phyloP scores from a whole-genome alignment of 2,329 filamentous ascomycete species.

The Colletotrichum orchidophilum region DNA sequence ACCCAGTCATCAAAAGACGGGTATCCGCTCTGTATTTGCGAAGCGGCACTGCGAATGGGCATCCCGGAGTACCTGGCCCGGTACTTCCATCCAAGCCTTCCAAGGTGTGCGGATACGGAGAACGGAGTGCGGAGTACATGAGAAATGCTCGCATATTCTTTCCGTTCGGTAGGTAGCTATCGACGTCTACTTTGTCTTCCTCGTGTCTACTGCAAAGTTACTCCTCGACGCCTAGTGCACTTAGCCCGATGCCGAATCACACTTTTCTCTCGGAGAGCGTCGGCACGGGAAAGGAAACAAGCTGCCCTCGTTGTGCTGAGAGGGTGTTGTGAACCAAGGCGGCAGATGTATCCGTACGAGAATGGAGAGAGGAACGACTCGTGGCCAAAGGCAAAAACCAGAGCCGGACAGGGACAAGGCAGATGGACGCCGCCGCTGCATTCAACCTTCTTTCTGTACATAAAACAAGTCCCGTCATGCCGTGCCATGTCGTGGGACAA shows the following conservation, averaged over 20 bases:
- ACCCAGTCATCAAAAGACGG: not conserved
- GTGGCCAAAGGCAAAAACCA: not conserved
- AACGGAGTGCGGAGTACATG: not conserved
- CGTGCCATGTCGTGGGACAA: not conserved
- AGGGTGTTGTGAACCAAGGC: not conserved
- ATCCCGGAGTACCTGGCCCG: not conserved
- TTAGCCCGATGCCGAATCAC: conserved; percentile 9
- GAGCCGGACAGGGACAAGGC: conserved; percentile 17
- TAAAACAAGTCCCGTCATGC: conserved; percentile 19
- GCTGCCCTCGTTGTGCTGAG: not conserved
- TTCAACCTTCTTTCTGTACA: conserved; percentile 18
- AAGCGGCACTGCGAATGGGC: not conserved
- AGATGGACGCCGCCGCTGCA: not conserved
- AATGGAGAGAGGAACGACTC: conserved; percentile 2
- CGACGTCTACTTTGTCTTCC: not conserved
- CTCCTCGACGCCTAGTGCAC: not conserved
- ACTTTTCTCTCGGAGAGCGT: not conserved
- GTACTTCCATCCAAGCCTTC: not conserved
- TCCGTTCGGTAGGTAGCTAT: not conserved
- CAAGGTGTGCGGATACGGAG: not conserved
- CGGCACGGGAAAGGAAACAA: not conserved
- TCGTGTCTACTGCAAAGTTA: not conserved
- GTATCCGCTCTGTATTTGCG: not conserved
- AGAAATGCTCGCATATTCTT: not conserved
- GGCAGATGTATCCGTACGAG: too few species aligned